These are phyloP conservation scores for Candida ascalaphidarum DNA, from an alignment of 805 yeast species.

Conservation along the genomic window DNA sequence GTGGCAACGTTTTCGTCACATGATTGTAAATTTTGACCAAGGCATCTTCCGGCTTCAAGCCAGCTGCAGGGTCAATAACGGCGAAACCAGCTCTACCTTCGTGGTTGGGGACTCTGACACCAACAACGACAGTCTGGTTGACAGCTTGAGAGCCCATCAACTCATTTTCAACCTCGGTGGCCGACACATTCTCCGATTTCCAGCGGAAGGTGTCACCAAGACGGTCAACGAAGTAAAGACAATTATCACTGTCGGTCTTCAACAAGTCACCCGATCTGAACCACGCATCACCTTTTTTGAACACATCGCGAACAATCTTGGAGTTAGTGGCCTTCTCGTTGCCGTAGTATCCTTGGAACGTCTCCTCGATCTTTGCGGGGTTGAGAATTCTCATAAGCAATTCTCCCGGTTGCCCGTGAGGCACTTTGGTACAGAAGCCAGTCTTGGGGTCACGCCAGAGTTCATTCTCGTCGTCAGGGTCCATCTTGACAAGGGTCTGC, in stretches of 20 bases:
- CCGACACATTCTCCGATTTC: conserved; percentile 93
- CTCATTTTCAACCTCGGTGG: conserved; percentile 86
- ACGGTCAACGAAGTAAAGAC: conserved; percentile 81
- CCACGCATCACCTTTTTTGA: conserved; percentile 84
- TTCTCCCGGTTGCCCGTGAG: conserved; percentile 83
- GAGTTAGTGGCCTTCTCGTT: conserved; percentile 72
- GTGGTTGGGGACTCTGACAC: conserved; percentile 73
- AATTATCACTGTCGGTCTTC: conserved; percentile 55
- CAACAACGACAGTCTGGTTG: conserved; percentile 77
- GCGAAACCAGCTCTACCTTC: conserved; percentile 96
- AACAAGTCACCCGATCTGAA: conserved; percentile 83
- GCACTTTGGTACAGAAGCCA: too few species aligned
- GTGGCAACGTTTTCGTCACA: conserved; percentile 47
- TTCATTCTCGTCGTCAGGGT: conserved; percentile 67
- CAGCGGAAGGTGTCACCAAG: conserved; percentile 94
- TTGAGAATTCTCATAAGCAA: conserved; percentile 67
- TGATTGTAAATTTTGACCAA: conserved; percentile 20
- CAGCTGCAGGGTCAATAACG: conserved; percentile 48
- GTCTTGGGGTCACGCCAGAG: conserved; percentile 58
- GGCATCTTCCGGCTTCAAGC: conserved; percentile 9
- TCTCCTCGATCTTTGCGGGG: conserved; percentile 53
- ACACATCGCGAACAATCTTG: conserved; percentile 66
- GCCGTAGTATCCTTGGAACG: conserved; percentile 87
- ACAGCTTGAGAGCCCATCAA: conserved; percentile 40
- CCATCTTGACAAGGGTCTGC: conserved; percentile 64